phyloP scores from a whole-genome alignment of 2,329 filamentous ascomycete genomes.

The Hymenoscyphus fructigenus region DNA sequence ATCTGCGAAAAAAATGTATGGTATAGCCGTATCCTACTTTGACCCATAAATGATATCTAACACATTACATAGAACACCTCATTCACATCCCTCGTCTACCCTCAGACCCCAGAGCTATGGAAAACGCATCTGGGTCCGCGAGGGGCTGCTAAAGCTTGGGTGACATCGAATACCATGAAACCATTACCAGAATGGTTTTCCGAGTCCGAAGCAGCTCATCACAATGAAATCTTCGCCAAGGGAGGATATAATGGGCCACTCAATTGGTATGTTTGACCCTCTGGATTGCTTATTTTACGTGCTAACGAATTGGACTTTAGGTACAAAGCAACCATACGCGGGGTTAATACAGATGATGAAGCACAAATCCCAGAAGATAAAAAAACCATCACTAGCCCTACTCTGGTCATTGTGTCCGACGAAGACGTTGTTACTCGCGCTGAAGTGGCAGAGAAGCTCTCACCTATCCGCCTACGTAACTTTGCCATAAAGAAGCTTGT shows the following conservation, averaged over 20 bases:
- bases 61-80: not conserved
- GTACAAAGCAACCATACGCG: constrained; percentile 4
- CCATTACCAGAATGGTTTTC: constrained; percentile 3
- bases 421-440: constrained; percentile 1
- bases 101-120: not conserved
- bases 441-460: not conserved
- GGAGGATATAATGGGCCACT: not conserved
- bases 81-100: constrained; percentile 3
- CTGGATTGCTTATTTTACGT: not conserved
- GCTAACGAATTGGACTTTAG: not conserved
- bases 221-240: not conserved
- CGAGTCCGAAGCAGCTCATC: not conserved
- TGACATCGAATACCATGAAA: not conserved
- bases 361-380: not conserved
- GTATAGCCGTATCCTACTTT: not conserved
- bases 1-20: constrained; percentile 5
- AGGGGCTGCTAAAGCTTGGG: not conserved
- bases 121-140: not conserved
- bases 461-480: not conserved
- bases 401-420: constrained; percentile 6
- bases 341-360: not conserved
- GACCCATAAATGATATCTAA: not conserved
- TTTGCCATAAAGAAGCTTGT: constrained; percentile 5
- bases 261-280: constrained; percentile 2
- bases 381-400: constrained; percentile 1